These are phyloP conservation scores for Rhynchospora breviuscula DNA, from an alignment of 176 grass and related monocot species.

Conservation along the genomic window DNA sequence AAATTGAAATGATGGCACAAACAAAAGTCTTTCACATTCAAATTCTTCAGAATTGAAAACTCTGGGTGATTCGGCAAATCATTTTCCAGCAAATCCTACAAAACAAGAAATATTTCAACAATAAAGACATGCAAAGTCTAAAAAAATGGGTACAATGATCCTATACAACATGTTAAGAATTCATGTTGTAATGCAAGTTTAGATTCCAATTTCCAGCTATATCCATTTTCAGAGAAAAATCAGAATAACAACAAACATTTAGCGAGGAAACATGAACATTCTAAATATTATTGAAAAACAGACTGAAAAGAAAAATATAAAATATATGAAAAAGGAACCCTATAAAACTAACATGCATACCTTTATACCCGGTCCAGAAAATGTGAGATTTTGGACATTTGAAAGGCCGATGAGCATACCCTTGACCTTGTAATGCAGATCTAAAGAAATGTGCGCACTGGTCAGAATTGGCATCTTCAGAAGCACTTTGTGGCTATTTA, in stretches of 20 bases:
- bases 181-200: too few relatives aligned
- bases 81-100: not conserved
- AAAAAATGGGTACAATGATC: not conserved
- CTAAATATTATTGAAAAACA: too few relatives aligned
- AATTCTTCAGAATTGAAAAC: not conserved
- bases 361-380: not conserved
- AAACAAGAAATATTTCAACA: not conserved
- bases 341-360: not conserved
- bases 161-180: too few relatives aligned
- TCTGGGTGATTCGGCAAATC: not conserved
- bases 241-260: too few relatives aligned
- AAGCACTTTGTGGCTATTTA: not conserved
- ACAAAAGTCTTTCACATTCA: not conserved
- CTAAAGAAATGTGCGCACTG: not conserved
- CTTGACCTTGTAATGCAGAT: not conserved
- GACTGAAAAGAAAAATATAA: too few relatives aligned
- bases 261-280: too few relatives aligned
- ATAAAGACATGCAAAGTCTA: not conserved
- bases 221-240: too few relatives aligned
- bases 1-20: not conserved
- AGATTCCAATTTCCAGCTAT: too few relatives aligned
- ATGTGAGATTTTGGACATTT: not conserved
- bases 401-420: not conserved
- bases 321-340: not conserved
- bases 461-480: not conserved